phyloP scores from a whole-genome alignment of 2,329 filamentous ascomycete species.

The Stachybotrys chlorohalonatus region DNA sequence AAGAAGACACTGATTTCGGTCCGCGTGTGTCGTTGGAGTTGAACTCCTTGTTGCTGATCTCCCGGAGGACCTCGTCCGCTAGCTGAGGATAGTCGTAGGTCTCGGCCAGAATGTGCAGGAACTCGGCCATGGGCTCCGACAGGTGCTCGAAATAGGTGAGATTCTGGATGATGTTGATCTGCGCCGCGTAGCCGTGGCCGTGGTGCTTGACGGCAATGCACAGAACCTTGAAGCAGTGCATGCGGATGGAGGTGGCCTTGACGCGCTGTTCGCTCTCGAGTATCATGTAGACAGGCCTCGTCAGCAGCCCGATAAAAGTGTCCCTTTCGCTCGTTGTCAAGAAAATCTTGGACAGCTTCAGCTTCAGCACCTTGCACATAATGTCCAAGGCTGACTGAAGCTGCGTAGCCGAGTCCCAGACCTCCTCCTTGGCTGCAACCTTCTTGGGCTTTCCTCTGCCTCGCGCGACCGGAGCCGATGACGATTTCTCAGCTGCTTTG shows the following conservation, averaged over 20 bases:
- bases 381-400: slow-evolving; percentile 81
- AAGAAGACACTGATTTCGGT: slow-evolving; percentile 91
- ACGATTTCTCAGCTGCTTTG: slow-evolving; percentile 84
- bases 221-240: slow-evolving; percentile 95
- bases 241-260: slow-evolving; percentile 80
- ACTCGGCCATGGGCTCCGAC: slow-evolving; percentile 98
- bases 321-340: slow-evolving; percentile 93
- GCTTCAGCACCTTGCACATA: slow-evolving; percentile 92
- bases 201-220: slow-evolving; percentile 97
- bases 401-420: slow-evolving; percentile 84
- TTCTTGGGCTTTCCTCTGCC: slow-evolving; percentile 72
- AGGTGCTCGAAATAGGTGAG: slow-evolving; percentile 97
- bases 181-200: slow-evolving; percentile 89
- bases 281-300: slow-evolving; percentile 85
- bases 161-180: slow-evolving; percentile 97
- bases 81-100: slow-evolving; percentile 97
- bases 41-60: slow-evolving; percentile 96
- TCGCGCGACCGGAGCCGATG: slow-evolving; percentile 55
- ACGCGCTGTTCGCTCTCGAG: slow-evolving; percentile 89
- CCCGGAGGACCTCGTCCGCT: slow-evolving; percentile 84
- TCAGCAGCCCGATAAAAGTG: slow-evolving; percentile 87
- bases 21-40: slow-evolving; percentile 93
- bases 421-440: slow-evolving; percentile 65
- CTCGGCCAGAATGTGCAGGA: slow-evolving; percentile 88
- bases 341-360: slow-evolving; percentile 89